phyloP scores from a whole-genome alignment of 2,329 filamentous ascomycete genomes.

The Chrysoporthe deuterocubensis region DNA sequence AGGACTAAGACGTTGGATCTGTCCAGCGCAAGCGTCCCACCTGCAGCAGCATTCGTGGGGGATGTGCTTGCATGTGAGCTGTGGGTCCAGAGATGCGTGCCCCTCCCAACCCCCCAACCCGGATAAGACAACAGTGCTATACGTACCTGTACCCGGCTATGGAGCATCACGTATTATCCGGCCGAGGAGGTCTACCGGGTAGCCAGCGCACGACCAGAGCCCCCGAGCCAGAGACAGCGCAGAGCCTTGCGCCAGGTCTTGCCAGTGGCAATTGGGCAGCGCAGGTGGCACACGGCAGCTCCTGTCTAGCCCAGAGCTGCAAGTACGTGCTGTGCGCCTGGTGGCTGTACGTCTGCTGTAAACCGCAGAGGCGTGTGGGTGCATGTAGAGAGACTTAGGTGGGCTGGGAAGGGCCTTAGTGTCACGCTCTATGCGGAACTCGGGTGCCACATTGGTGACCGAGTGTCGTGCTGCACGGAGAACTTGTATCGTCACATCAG shows the following conservation, averaged over 20 bases:
- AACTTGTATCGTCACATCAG: not conserved
- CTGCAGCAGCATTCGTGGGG: slow-evolving; percentile 14
- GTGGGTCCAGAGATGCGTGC: not conserved
- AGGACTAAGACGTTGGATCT: not conserved
- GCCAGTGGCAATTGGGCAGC: not conserved
- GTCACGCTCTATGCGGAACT: not conserved
- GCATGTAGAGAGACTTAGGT: not conserved
- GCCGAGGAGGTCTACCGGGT: not conserved
- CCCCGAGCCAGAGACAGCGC: no score
- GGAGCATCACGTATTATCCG: not conserved
- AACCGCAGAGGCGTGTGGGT: not conserved
- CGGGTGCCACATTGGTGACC: slow-evolving; percentile 1
- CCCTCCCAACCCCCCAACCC: not conserved
- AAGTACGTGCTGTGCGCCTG: not conserved
- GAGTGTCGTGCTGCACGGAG: not conserved
- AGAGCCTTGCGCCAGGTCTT: not conserved
- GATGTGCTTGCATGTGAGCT: slow-evolving; percentile 19
- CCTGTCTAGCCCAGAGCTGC: not conserved
- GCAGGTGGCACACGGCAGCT: not conserved
- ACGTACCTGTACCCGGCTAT: not conserved
- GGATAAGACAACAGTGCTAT: not conserved
- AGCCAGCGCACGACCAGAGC: no score
- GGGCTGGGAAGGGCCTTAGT: not conserved
- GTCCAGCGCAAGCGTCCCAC: not conserved
- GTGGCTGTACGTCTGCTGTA: not conserved